These are phyloP conservation scores for Russula ochroleuca DNA, from an alignment of 768 basidiomycete species.

Conservation along the genomic window DNA sequence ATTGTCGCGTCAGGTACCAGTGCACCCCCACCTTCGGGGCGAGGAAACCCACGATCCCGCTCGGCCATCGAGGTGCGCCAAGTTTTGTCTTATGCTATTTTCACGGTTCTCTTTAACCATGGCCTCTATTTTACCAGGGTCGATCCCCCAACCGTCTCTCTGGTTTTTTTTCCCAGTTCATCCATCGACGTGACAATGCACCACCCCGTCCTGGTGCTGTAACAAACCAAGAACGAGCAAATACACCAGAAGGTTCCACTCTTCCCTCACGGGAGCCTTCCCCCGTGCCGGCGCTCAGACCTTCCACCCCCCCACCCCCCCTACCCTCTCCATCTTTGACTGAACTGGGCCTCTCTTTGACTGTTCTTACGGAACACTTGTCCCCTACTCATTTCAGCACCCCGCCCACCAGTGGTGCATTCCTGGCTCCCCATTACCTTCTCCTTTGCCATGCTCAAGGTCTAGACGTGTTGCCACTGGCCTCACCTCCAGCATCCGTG, in stretches of 20 bases:
- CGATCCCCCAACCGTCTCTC: slow-evolving; percentile 73
- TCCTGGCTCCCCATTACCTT: slow-evolving; percentile 75
- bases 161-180: slow-evolving; percentile 78
- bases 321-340: slow-evolving; percentile 65
- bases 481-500: slow-evolving; percentile 66
- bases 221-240: slow-evolving; percentile 27
- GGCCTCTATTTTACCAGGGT: slow-evolving; percentile 34
- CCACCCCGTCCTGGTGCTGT: slow-evolving; percentile 28
- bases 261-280: slow-evolving; percentile 51
- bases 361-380: slow-evolving; percentile 60
- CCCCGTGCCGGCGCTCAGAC: slow-evolving; percentile 45
- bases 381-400: slow-evolving; percentile 74
- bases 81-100: slow-evolving; percentile 9
- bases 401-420: slow-evolving; percentile 73
- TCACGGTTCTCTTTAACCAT: slow-evolving; percentile 25
- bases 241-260: slow-evolving; percentile 33
- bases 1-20: slow-evolving; percentile 12
- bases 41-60: slow-evolving; percentile 17
- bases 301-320: slow-evolving; percentile 65
- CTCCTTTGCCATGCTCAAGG: slow-evolving; percentile 84
- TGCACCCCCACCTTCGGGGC: slow-evolving; percentile 3
- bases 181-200: slow-evolving; percentile 61
- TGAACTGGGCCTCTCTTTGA: slow-evolving; percentile 72
- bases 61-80: slow-evolving; percentile 48
- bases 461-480: slow-evolving; percentile 76